These are phyloP conservation scores for Linaria vulgaris DNA, from an alignment of 257 asterid genomes.

Conservation along the genomic window DNA sequence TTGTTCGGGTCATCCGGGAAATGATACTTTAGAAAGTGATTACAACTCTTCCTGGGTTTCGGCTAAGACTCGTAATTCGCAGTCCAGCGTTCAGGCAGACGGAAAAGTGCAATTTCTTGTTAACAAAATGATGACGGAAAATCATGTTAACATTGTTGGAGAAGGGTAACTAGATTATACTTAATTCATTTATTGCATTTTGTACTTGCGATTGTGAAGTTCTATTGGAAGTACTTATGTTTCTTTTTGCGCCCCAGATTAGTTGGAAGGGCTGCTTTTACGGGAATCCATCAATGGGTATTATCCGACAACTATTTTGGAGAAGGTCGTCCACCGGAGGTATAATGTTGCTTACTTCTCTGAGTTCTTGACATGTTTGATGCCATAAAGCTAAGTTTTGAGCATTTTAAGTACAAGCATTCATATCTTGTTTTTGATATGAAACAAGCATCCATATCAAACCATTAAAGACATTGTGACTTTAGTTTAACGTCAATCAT, in stretches of 20 bases:
- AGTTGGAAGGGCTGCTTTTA: conserved; percentile 78
- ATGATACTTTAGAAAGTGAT: conserved; percentile 30
- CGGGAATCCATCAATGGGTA: conserved; percentile 81
- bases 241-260: conserved; percentile 42
- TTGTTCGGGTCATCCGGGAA: conserved; percentile 30
- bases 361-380: background rate
- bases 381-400: background rate
- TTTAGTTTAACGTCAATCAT: background rate
- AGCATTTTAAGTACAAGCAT: background rate
- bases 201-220: background rate
- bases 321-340: conserved; percentile 76
- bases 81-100: conserved; percentile 31
- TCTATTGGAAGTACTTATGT: background rate
- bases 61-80: conserved; percentile 34
- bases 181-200: background rate
- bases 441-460: background rate
- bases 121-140: conserved; percentile 67
- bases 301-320: conserved; percentile 43
- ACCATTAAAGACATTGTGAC: background rate
- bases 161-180: conserved; percentile 50
- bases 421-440: too few species aligned
- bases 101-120: conserved; percentile 52
- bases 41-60: conserved; percentile 41
- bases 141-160: conserved; percentile 61
- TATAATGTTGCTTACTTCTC: conserved; percentile 25